These are phyloP conservation scores for Prunella vulgaris DNA, from an alignment of 257 asterid species.

Conservation along the genomic window DNA sequence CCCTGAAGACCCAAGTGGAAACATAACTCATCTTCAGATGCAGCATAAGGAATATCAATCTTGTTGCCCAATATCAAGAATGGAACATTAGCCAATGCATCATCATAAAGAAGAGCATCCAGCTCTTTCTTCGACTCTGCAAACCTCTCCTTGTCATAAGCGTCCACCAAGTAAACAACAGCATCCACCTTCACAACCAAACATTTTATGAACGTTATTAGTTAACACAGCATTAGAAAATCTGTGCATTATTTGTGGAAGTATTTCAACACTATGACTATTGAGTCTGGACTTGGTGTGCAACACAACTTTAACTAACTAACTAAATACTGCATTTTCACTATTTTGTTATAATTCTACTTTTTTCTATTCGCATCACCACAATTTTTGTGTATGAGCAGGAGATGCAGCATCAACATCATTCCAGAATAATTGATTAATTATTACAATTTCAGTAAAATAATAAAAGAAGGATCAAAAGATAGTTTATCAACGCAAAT, in stretches of 20 bases:
- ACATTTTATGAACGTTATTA: background rate
- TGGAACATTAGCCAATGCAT: slow-evolving; percentile 47
- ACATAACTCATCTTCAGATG: slow-evolving; percentile 48
- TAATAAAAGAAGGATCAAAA: background rate
- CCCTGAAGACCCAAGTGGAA: slow-evolving; percentile 47
- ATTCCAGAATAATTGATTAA: background rate
- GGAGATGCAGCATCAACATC: background rate
- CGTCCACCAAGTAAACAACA: slow-evolving; percentile 51
- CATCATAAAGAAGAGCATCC: slow-evolving; percentile 52
- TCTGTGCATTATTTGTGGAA: too few relatives aligned
- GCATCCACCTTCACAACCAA: slow-evolving; percentile 44
- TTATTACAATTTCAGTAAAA: background rate
- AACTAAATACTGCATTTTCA: background rate
- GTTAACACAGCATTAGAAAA: background rate
- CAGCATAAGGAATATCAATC: slow-evolving; percentile 52
- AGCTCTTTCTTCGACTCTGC: slow-evolving; percentile 59
- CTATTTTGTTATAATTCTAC: background rate
- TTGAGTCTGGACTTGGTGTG: background rate
- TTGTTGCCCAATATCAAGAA: slow-evolving; percentile 55
- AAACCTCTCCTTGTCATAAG: slow-evolving; percentile 53
- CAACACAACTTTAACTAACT: too few relatives aligned
- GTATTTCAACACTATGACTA: background rate
- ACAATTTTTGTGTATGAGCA: background rate
- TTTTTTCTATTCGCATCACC: background rate
- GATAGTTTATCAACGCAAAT: background rate